phyloP scores from a whole-genome alignment of 2,329 filamentous ascomycete genomes.

The Magnaporthiopsis poae region DNA sequence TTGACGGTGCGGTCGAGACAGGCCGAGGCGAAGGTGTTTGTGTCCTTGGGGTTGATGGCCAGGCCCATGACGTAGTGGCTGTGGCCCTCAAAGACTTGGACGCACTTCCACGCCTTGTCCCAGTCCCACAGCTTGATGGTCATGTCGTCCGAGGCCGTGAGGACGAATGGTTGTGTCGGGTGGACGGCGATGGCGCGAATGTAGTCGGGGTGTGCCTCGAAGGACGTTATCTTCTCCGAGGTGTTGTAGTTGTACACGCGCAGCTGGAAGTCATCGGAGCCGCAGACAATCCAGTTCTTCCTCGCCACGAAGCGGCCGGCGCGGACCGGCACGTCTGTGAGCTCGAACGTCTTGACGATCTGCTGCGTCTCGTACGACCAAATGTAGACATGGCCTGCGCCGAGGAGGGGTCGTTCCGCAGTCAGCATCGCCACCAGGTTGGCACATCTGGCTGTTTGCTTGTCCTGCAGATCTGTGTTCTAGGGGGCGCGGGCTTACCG shows the following conservation, averaged over 20 bases:
- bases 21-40: slow-evolving; percentile 81
- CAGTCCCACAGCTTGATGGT: slow-evolving; percentile 98
- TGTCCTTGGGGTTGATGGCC: slow-evolving; percentile 95
- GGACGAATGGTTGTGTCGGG: slow-evolving; percentile 85
- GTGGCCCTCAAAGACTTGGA: slow-evolving; percentile 93
- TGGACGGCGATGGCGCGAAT: slow-evolving; percentile 95
- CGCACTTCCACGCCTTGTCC: slow-evolving; percentile 97
- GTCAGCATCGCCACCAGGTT: slow-evolving; percentile 6
- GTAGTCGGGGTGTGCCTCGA: slow-evolving; percentile 96
- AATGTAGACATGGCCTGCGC: slow-evolving; percentile 86
- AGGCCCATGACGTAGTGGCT: slow-evolving; percentile 90
- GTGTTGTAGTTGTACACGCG: slow-evolving; percentile 76
- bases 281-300: slow-evolving; percentile 98
- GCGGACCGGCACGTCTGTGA: slow-evolving; percentile 94
- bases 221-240: slow-evolving; percentile 92
- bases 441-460: not conserved
- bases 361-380: slow-evolving; percentile 97
- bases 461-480: not conserved
- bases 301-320: slow-evolving; percentile 91
- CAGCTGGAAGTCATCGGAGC: slow-evolving; percentile 75
- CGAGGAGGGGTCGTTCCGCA: not conserved
- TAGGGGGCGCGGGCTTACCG: slow-evolving; percentile 43
- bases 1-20: slow-evolving; percentile 95
- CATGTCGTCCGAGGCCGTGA: slow-evolving; percentile 97
- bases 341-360: slow-evolving; percentile 96